phyloP scores from a whole-genome alignment of 2,329 filamentous ascomycete genomes.

The Neophaeococcomyces mojaviensis region DNA sequence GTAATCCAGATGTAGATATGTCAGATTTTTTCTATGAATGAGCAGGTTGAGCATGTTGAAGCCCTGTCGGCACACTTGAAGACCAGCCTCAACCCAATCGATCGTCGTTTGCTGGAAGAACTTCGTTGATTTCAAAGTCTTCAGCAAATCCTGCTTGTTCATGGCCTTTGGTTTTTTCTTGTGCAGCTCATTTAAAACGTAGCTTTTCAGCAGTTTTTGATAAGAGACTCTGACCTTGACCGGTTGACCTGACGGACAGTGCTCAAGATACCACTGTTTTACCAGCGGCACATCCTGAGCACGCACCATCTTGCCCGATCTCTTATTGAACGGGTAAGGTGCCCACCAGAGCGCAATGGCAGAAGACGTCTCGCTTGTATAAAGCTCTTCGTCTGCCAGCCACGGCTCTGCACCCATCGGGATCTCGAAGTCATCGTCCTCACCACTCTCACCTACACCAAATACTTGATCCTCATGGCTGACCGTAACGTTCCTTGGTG shows the following conservation, averaged over 20 bases:
- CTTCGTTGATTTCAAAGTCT: constrained; percentile 88
- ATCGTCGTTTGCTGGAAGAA: constrained; percentile 99
- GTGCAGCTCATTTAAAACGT: constrained; percentile 91
- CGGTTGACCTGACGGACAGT: constrained; percentile 81
- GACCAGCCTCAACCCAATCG: constrained; percentile 96
- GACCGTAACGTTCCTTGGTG: constrained; percentile 84
- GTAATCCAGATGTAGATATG: constrained; percentile 96
- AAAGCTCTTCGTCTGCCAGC: constrained; percentile 78
- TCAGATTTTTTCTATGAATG: constrained; percentile 97
- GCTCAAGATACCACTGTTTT: constrained; percentile 98
- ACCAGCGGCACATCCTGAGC: constrained; percentile 94
- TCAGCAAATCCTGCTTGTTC: constrained; percentile 86
- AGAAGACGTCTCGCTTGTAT: constrained; percentile 78
- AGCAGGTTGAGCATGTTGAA: constrained; percentile 99
- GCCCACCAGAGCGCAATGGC: constrained; percentile 98
- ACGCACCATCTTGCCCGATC: constrained; percentile 91
- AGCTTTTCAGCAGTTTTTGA: constrained; percentile 94
- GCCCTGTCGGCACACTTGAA: constrained; percentile 95
- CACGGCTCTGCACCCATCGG: constrained; percentile 78
- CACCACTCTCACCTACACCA: constrained; percentile 62
- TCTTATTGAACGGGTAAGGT: constrained; percentile 87
- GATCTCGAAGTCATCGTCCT: constrained; percentile 80
- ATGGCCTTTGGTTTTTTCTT: constrained; percentile 92
- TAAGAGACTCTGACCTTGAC: constrained; percentile 98
- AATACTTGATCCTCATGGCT: constrained; percentile 94